phyloP scores from a whole-genome alignment of 805 yeast genomes.

The Cyberlindnera xishuangbannaensis region DNA sequence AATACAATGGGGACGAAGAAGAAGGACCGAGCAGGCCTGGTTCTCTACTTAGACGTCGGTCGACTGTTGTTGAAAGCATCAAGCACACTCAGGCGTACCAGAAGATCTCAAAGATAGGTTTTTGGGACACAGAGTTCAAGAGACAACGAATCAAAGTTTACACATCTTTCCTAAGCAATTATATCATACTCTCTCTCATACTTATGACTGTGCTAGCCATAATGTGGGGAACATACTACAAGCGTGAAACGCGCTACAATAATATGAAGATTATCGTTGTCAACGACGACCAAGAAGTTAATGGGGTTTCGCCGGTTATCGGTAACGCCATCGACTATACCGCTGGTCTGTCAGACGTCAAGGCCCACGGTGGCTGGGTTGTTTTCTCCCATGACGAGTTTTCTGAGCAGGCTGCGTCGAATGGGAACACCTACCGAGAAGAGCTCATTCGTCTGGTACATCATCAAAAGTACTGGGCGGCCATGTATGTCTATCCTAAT shows the following conservation, averaged over 20 bases:
- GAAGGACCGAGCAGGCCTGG: neutral
- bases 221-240: conserved; percentile 23
- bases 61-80: conserved; percentile 16
- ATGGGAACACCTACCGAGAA: conserved; percentile 26
- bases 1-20: conserved; percentile 1
- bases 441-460: conserved; percentile 39
- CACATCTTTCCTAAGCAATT: conserved; percentile 14
- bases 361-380: conserved; percentile 25
- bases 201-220: conserved; percentile 24
- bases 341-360: conserved; percentile 2
- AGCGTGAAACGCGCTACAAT: conserved; percentile 12
- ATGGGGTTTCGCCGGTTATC: conserved; percentile 14
- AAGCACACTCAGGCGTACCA: conserved; percentile 11
- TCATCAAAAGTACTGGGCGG: conserved; percentile 54
- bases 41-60: conserved; percentile 9
- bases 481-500: conserved; percentile 42
- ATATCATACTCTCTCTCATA: conserved; percentile 20
- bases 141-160: conserved; percentile 15
- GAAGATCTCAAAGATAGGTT: conserved; percentile 15
- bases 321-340: conserved; percentile 12
- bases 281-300: conserved; percentile 16
- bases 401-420: conserved; percentile 13
- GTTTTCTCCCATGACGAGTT: conserved; percentile 22
- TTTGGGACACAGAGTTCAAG: conserved; percentile 19
- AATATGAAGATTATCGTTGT: conserved; percentile 20